phyloP scores from a whole-genome alignment of 495 filamentous ascomycete genomes.

The Cetradonia linearis region DNA sequence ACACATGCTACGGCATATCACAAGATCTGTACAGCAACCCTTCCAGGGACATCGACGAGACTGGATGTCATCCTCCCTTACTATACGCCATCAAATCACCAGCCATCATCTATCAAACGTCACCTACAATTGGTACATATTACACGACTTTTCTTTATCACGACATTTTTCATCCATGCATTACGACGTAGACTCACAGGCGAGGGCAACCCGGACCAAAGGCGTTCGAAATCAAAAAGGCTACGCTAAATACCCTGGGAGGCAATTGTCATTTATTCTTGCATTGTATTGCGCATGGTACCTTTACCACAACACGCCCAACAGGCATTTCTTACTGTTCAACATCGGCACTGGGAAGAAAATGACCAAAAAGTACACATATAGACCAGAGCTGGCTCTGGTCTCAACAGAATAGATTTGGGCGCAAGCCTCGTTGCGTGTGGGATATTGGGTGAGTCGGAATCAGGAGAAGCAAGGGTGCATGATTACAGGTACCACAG shows the following conservation, averaged over 20 bases:
- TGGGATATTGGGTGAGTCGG: neutral
- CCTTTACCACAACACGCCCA: neutral
- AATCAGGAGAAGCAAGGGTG: neutral
- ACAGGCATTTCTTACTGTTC: neutral
- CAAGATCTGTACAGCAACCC: neutral
- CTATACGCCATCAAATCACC: no score
- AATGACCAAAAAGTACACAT: neutral
- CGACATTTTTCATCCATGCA: constrained; percentile 10
- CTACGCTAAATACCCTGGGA: constrained; percentile 20
- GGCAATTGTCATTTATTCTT: constrained; percentile 10
- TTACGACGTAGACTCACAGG: constrained; percentile 11
- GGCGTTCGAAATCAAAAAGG: constrained; percentile 9
- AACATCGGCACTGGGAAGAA: neutral
- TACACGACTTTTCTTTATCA: constrained; percentile 2
- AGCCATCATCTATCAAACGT: neutral
- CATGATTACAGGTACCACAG: neutral
- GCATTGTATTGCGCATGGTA: neutral
- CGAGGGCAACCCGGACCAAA: constrained; percentile 11
- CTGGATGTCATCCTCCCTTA: neutral
- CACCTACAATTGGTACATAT: neutral
- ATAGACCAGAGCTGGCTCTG: constrained; percentile 3
- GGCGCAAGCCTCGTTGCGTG: neutral
- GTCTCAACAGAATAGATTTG: neutral
- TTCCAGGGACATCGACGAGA: neutral
- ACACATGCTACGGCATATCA: neutral